Conservation (phyloP, 495 filamentous ascomycete genomes). For the Penicillium chermesinum region DNA sequence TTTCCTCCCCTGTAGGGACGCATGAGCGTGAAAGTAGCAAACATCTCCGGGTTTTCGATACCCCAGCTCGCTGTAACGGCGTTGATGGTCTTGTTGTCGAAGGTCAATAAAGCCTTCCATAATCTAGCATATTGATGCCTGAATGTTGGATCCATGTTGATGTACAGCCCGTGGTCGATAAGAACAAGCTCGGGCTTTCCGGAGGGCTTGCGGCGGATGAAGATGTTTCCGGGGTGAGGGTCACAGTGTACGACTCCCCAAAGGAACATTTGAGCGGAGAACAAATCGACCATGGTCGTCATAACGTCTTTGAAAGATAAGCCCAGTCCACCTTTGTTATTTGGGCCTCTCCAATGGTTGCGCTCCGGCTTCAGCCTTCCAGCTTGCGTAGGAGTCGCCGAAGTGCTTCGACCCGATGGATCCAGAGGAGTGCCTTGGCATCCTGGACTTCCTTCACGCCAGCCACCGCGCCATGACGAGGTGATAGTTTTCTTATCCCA, state of each 20-base stretch:
- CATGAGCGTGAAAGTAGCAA: conserved; percentile 85
- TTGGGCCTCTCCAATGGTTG: conserved; percentile 67
- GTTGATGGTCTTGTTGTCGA: conserved; percentile 77
- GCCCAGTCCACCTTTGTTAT: conserved; percentile 71
- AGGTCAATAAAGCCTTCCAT: conserved; percentile 89
- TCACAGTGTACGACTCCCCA: conserved; percentile 94
- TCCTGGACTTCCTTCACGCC: conserved; percentile 69
- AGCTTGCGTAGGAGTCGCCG: conserved; percentile 26
- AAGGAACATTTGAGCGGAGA: conserved; percentile 94
- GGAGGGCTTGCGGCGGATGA: conserved; percentile 76
- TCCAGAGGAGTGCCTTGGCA: conserved; percentile 64
- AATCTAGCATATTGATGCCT: conserved; percentile 85
- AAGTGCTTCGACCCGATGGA: conserved; percentile 26
- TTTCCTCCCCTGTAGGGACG: conserved; percentile 86
- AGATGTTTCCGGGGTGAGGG: conserved; percentile 95
- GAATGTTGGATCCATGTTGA: conserved; percentile 80
- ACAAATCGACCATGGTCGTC: conserved; percentile 92
- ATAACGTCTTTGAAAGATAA: conserved; percentile 79
- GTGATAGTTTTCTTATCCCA: conserved; percentile 83
- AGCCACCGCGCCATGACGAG: conserved; percentile 68
- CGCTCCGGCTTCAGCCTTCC: conserved; percentile 70
- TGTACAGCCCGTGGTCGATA: conserved; percentile 95
- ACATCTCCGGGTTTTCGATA: conserved; percentile 80
- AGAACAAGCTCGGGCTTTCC: conserved; percentile 86
- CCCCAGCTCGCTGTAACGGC: conserved; percentile 75